Evolutionary conservation across 73 alveolate genomes (phyloP), one percentile per base, ranked within the genome.

Genomic region (Paramecium caudatum): DNA sequence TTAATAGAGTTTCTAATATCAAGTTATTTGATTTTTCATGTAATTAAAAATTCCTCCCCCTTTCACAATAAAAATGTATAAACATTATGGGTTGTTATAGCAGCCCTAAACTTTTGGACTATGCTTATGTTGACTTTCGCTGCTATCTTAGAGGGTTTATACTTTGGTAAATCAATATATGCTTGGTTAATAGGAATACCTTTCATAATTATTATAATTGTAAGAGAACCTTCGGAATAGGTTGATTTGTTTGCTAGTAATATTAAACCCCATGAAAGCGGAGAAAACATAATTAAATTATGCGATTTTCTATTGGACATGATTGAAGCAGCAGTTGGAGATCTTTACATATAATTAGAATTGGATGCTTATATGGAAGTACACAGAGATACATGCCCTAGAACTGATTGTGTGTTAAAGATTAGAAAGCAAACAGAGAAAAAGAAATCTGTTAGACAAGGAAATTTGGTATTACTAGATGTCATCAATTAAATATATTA

Each of bases 121-220:
- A 48, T 63, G n/a, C 36, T 86, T 0, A 19, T 86, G 41, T 30
- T 86, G 3, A 43, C 81, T n/a, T 86, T 86, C 65, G 93, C 93
- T 34, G 62, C 68, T 10, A 41, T 86, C 1, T 43, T 86, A 23
- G 93, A 86, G n/a, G 84, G 74, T 7, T 33, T 25, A 9, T 78
- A 47, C 25, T 86, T 86, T 25, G 43, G 70, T 23, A 61, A 78
- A 19, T 47, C 93, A 7, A 62, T 86, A 47, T 36, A 47, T 36
- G 93, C 82, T 34, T 86, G 93, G 93, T 25, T 86, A 23, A 63
- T 86, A 33, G 93, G 93, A 5, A 63, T 63, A 13, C 93, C 93
- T 17, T 62, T 86, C 4, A 23, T 86, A 17, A 78, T 61, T 5
- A 30, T 63, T 5, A 86, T 86, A 39, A 61, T 86, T 33, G 17